Percentiles rank a stretch among this genome's conserved stretches.
Evolutionary conservation across 768 basidiomycete species (phyloP).

Genomic region (Sarcodon sp.): DNA sequence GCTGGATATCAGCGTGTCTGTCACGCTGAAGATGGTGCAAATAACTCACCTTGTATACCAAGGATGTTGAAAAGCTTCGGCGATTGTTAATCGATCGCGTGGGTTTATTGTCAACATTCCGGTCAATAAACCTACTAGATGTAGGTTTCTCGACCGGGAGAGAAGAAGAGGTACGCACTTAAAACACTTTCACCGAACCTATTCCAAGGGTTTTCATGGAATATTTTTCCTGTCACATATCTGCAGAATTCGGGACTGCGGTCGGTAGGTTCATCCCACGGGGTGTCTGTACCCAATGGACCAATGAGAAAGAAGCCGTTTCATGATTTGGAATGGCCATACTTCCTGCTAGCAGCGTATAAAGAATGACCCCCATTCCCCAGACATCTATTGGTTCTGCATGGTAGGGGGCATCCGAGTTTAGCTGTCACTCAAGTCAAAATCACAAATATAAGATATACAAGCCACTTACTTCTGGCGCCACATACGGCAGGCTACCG

Average conservation of each 20-base stretch:
- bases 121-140: slow-evolving; percentile 51
- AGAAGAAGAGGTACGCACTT: slow-evolving; percentile 31
- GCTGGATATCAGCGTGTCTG: not conserved
- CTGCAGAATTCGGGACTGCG: slow-evolving; percentile 70
- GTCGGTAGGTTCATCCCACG: slow-evolving; percentile 89
- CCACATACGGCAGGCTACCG: slow-evolving; percentile 89
- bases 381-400: slow-evolving; percentile 95
- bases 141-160: not conserved
- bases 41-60: slow-evolving; percentile 60
- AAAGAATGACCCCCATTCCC: slow-evolving; percentile 92
- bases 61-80: slow-evolving; percentile 41
- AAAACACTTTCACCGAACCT: slow-evolving; percentile 43
- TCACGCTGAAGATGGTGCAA: not conserved
- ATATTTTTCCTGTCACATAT: slow-evolving; percentile 64
- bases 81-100: slow-evolving; percentile 47
- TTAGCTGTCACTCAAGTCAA: slow-evolving; percentile 33
- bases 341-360: slow-evolving; percentile 87
- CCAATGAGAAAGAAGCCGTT: not conserved
- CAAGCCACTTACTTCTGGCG: slow-evolving; percentile 58
- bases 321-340: slow-evolving; percentile 15
- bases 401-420: slow-evolving; percentile 51
- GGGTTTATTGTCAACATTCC: slow-evolving; percentile 69
- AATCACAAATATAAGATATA: not conserved
- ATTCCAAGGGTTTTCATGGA: slow-evolving; percentile 71
- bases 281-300: slow-evolving; percentile 56